Conservation (phyloP, 2,329 filamentous ascomycete genomes). For the Claviceps africana region DNA sequence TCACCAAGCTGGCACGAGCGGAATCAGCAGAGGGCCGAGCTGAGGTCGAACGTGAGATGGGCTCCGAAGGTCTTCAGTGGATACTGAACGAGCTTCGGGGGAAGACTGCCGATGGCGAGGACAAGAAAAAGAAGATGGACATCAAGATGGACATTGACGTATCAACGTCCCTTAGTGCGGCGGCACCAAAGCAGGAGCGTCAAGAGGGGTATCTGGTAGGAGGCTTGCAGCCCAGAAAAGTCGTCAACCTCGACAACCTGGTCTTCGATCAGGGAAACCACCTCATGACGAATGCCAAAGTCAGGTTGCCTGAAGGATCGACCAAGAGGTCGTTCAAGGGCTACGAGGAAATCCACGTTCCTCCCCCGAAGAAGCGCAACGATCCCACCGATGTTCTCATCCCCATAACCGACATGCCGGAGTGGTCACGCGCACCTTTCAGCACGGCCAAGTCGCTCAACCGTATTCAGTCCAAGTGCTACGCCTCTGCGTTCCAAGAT, state of each 20-base stretch:
- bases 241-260: slow-evolving; percentile 90
- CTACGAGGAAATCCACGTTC: slow-evolving; percentile 96
- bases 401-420: slow-evolving; percentile 75
- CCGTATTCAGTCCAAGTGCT: slow-evolving; percentile 91
- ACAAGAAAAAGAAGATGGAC: slow-evolving; percentile 56
- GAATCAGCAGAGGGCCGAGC: slow-evolving; percentile 65
- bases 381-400: slow-evolving; percentile 71
- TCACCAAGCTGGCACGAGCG: slow-evolving; percentile 71
- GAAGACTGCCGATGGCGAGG: slow-evolving; percentile 45
- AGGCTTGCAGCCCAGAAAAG: slow-evolving; percentile 70
- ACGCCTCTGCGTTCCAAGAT: slow-evolving; percentile 74
- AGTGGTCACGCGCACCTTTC: slow-evolving; percentile 82
- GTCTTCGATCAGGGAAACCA: slow-evolving; percentile 97
- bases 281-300: slow-evolving; percentile 97
- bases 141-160: slow-evolving; percentile 94
- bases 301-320: slow-evolving; percentile 83
- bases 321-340: slow-evolving; percentile 94
- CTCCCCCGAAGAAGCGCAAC: slow-evolving; percentile 74
- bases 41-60: slow-evolving; percentile 80
- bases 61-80: slow-evolving; percentile 68
- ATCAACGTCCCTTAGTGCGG: slow-evolving; percentile 42
- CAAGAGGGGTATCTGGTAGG: slow-evolving; percentile 59
- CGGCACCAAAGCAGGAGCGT: slow-evolving; percentile 37
- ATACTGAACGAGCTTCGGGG: slow-evolving; percentile 82
- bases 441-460: slow-evolving; percentile 78